A percentile compares a stretch with the other conserved stretches of the same genome.
Evolutionary conservation across 306 rosid genomes (phyloP).

Genomic region (Begonia masoniana): DNA sequence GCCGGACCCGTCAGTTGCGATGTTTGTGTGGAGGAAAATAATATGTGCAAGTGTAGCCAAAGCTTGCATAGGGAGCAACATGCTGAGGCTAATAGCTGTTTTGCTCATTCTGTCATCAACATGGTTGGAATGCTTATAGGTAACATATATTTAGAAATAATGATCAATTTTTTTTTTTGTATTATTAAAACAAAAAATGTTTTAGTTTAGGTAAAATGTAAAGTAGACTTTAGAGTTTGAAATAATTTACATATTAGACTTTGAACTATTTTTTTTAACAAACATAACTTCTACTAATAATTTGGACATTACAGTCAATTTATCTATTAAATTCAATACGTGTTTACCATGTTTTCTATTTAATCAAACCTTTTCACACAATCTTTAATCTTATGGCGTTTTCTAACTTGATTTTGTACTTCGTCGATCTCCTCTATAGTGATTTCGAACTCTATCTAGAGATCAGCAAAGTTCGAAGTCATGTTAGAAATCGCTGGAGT

Average conservation of each 20-base stretch:
- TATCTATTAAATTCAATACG: too few relatives aligned
- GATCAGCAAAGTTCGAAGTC: too few relatives aligned
- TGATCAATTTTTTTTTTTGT: neutral
- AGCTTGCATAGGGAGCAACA: constrained; percentile 13
- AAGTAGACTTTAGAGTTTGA: neutral
- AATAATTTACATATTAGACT: neutral
- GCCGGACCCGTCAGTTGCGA: constrained; percentile 16
- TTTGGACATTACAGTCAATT: neutral
- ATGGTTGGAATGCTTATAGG: constrained; percentile 86
- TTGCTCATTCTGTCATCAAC: constrained; percentile 48
- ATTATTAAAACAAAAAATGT: neutral
- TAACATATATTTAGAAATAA: constrained; percentile 2
- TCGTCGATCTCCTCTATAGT: too few relatives aligned
- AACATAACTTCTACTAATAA: neutral
- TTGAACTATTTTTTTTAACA: neutral
- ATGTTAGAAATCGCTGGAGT: too few relatives aligned
- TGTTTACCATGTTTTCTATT: too few relatives aligned
- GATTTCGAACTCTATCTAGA: too few relatives aligned
- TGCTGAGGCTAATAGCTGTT: constrained; percentile 34
- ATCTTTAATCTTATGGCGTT: too few relatives aligned
- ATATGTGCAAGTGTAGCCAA: constrained; percentile 20
- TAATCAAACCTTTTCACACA: too few relatives aligned
- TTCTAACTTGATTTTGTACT: too few relatives aligned
- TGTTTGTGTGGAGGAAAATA: constrained; percentile 39
- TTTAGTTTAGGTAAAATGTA: neutral